Base-by-base conservation (phyloP, 805 yeast genomes). In the Sungouiozyma intestinalis region DNA sequence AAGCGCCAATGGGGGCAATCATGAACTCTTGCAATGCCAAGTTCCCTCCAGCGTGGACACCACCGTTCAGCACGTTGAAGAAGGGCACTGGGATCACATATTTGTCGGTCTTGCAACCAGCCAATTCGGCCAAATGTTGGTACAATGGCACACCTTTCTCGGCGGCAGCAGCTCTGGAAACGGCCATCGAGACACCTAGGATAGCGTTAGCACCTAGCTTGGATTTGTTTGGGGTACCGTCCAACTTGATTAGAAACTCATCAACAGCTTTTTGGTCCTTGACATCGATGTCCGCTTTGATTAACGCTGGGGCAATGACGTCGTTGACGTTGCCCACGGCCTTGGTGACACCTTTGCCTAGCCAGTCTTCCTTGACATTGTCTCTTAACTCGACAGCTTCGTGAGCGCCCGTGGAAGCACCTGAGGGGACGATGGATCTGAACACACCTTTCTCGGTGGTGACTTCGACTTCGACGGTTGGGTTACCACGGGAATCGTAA, bases 401-500 rank as follows among this genome's bases (percentile, higher is more conserved):
- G 72, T 85, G 94, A 69, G 84, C 69, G 81, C 97, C 97, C 51
- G 97, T 90, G 64, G 97, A 88, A 54, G 98, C 97, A 74, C 98
- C 98, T 53, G 96, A 87, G 68, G 98, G 98, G 48, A 92, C 97
- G 65, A 88, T 87, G 56, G 97, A 79, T 72, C 96, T 83, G 92
- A 85, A 88, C 53, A 76, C 61, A 64, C 98, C 97, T 63, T 83
- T 78, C 50, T 75, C 88, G 62, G 98, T 90, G 77, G 81, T 73
- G 61, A 90, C 63, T 64, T 90, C 97, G 55, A 90, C 97, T 79
- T 92, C 97, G 58, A 92, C 97, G 58, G 98, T 92, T 74, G 97
- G 97, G 81, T 90, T 92, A 73, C 97, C 97, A 74, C 97, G 85
- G 61, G 97, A 88, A 75, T 90, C 97, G 81, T 90, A 90, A 71